Percentiles rank a stretch among this genome's conserved stretches.
These are phyloP conservation scores for Xylariomycetidae sp. DNA, from an alignment of 2,329 filamentous ascomycete genomes.

Conservation along the genomic window DNA sequence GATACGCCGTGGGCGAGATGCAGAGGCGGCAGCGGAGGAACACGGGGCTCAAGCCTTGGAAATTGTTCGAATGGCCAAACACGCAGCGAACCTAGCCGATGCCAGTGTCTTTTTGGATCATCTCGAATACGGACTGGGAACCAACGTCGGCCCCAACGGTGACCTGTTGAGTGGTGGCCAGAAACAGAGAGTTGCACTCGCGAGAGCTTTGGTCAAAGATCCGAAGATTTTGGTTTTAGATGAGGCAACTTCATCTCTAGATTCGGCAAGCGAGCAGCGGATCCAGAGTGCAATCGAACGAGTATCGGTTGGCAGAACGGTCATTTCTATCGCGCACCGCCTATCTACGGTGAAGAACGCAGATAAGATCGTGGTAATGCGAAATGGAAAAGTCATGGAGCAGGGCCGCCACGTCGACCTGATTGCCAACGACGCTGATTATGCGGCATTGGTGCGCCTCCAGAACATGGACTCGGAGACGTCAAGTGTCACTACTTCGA, in stretches of 20 bases:
- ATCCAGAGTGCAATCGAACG: slow-evolving; percentile 36
- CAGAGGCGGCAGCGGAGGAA: slow-evolving; percentile 38
- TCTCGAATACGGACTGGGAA: slow-evolving; percentile 41
- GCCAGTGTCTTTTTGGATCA: slow-evolving; percentile 43
- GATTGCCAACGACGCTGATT: slow-evolving; percentile 33
- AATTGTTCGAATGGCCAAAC: slow-evolving; percentile 45
- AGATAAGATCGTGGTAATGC: slow-evolving; percentile 62
- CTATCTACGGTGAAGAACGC: slow-evolving; percentile 57
- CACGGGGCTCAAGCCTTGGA: slow-evolving; percentile 41
- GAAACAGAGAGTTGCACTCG: slow-evolving; percentile 45
- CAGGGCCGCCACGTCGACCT: slow-evolving; percentile 58
- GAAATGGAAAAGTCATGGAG: slow-evolving; percentile 55
- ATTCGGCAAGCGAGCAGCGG: slow-evolving; percentile 42
- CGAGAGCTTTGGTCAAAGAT: slow-evolving; percentile 41
- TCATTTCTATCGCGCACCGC: slow-evolving; percentile 62
- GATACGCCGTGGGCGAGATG: slow-evolving; percentile 45
- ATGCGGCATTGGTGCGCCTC: slow-evolving; percentile 26
- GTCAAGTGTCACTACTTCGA: slow-evolving; percentile 26
- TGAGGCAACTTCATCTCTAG: slow-evolving; percentile 46
- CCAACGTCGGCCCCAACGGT: slow-evolving; percentile 38
- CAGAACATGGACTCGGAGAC: slow-evolving; percentile 30
- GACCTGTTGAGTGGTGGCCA: slow-evolving; percentile 41
- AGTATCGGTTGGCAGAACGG: slow-evolving; percentile 44
- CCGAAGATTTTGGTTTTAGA: slow-evolving; percentile 44
- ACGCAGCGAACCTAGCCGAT: slow-evolving; percentile 54